phyloP scores from a whole-genome alignment of 495 filamentous ascomycete species.

The Hyaloscypha variabilis region DNA sequence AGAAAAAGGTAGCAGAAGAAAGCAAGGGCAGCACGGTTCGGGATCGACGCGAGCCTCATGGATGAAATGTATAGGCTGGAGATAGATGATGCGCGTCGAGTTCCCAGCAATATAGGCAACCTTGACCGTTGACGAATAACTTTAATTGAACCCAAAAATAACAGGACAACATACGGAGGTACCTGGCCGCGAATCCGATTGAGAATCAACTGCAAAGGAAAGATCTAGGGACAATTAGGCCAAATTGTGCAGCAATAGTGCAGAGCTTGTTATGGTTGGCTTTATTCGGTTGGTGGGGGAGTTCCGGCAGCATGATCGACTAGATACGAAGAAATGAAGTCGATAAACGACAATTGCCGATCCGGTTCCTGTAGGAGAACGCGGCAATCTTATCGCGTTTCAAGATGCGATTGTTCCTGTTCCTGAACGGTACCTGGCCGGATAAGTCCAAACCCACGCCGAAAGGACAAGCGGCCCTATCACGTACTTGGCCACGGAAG shows the following conservation, averaged over 20 bases:
- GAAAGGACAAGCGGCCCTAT: no score
- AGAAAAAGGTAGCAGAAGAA: no score
- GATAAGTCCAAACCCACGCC: no score
- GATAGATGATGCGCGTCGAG: neutral
- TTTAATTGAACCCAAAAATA: slow-evolving; percentile 8
- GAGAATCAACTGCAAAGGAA: neutral
- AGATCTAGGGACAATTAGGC: neutral
- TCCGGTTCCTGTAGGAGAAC: no score
- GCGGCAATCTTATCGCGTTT: no score
- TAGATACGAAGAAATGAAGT: neutral
- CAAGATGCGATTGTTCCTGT: no score
- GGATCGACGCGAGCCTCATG: slow-evolving; percentile 7
- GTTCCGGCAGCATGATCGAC: neutral
- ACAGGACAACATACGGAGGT: neutral
- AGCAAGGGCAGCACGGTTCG: neutral
- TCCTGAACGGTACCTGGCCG: no score
- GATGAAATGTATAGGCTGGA: slow-evolving; percentile 4
- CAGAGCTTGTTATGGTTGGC: no score
- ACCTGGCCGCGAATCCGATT: neutral
- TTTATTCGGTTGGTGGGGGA: no score
- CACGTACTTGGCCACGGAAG: no score
- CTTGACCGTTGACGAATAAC: neutral
- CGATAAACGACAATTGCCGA: no score
- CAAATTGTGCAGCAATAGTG: no score
- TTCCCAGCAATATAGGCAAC: neutral